Evolutionary conservation across 345 rosid genomes (phyloP), one percentile per base, ranked within the genome.

Genomic region (Camelina hispida): DNA sequence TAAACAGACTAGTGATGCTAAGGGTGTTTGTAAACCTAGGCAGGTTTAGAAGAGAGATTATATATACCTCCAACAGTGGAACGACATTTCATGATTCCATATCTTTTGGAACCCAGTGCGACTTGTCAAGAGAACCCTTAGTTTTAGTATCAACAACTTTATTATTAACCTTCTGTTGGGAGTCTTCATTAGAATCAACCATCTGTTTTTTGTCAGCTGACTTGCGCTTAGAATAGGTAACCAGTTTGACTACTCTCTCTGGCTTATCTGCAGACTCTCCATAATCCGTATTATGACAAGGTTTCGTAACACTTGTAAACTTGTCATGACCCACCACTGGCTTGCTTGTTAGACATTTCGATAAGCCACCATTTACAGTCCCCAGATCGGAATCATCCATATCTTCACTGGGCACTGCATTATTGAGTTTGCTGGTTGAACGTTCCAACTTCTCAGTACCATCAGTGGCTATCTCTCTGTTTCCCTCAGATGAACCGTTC

Each of bases 141-240:
- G 46, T 59, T 44, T 74, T 74, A 37, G 60, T 59, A 51, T 75
- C 79, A 30, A 40, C 37, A 57, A 62, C 35, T 8, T 17, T 67
- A 44, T 51, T 68, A 44, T 51, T 68, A 38, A 32, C 28, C 79
- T 69, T 76, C 9, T 44, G 59, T 40, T 69, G 57, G 20, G 20
- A 22, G 8, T 75, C 69, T 60, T 60, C 79, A 68, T 50, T 69
- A 69, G 71, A 56, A 38, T 57, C 72, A 50, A 50, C 40, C 30
- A 20, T 30, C 58, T 63, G 67, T 37, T 71, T 77, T 65, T n/a
- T 71, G 48, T 77, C 80, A 48, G 76, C 48, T 71, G 76, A 3
- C 62, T 77, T 77, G 0, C 80, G 60, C 67, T 77, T 77, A 38
- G 72, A 71, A 71, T 77, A 77, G 7, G 80, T 77, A 56, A 77